Evolutionary conservation across 2,329 filamentous ascomycete genomes (phyloP), one percentile per base, ranked within the genome.

Genomic region (Arthrobotrys pseudoclavata): DNA sequence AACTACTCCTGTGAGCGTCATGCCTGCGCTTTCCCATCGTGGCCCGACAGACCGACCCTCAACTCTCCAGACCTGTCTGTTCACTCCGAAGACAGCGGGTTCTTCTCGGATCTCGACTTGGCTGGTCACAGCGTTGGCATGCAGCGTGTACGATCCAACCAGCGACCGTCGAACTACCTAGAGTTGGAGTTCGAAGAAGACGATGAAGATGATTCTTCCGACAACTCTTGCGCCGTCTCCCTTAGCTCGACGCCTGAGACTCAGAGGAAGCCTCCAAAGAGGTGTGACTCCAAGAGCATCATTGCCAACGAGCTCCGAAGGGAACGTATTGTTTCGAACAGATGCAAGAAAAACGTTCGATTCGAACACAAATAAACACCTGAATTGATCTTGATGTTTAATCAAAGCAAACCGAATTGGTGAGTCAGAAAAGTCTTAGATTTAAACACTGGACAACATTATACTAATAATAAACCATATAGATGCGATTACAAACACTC

Each of bases 1-100:
- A 78, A 71, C 75, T 78, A 71, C 75, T 61, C 69, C 18, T 71
- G 68, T 57, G 75, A 78, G 57, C 53, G 67, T 68, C 75, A 78
- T 62, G 67, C 69, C 55, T 78, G 75, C 69, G 75, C 75, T 18
- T 78, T 78, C 75, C 75, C 75, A 68, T 78, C 75, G 18, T 78
- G 75, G 75, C 75, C 75, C 75, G 69, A 78, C 75, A 68, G 75
- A 67, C 75, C 75, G 29, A 72, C 75, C 18, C 62, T 78, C 22
- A 71, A 72, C 75, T 71, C 68, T 71, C 75, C 75, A 53, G 75
- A 71, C 37, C 68, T 72, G 62, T 71, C 75, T 57, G 69, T 62
- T 26, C 67, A 78, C 50, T 71, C 67, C 53, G 62, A 68, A 31
- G 75, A 78, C 67, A 68, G 61, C 62, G 75, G 66, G n/a, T 78